phyloP scores from a whole-genome alignment of 768 basidiomycete genomes.

The Mycena amicta region DNA sequence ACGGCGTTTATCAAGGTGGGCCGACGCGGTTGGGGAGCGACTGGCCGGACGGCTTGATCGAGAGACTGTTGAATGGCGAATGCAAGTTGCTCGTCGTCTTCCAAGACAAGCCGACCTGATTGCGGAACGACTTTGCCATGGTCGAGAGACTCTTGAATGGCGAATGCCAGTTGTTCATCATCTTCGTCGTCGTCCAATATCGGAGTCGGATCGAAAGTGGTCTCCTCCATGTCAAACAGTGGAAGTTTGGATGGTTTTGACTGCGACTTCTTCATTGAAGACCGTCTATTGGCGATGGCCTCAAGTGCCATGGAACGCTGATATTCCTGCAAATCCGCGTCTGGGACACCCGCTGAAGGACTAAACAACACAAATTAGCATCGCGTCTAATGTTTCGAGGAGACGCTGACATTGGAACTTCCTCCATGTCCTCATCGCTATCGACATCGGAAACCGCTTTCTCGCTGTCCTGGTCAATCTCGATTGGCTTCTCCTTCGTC shows the following conservation, averaged over 20 bases:
- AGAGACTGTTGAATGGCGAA: conserved; percentile 67
- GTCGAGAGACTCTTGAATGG: conserved; percentile 64
- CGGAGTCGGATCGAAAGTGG: conserved; percentile 27
- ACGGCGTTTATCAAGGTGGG: conserved; percentile 18
- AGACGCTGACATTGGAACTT: conserved; percentile 62
- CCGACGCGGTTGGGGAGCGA: conserved; percentile 1
- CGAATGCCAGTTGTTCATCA: conserved; percentile 52
- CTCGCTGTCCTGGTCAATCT: conserved; percentile 68
- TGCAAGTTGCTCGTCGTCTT: conserved; percentile 47
- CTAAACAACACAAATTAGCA: conserved; percentile 25
- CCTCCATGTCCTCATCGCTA: conserved; percentile 75
- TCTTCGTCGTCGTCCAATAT: conserved; percentile 38
- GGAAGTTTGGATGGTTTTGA: conserved; percentile 39
- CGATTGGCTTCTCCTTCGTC: conserved; percentile 81
- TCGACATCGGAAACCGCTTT: conserved; percentile 35
- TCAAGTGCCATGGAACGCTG: conserved; percentile 63
- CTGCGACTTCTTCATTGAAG: conserved; percentile 39
- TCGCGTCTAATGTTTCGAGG: background rate
- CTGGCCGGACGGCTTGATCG: conserved; percentile 31
- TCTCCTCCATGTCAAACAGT: conserved; percentile 59
- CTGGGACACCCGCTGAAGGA: conserved; percentile 39
- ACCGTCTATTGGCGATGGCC: conserved; percentile 54
- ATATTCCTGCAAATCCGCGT: conserved; percentile 66
- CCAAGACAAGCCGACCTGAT: conserved; percentile 8
- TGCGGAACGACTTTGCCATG: conserved; percentile 16